Evolutionary conservation across 179 eudicot species (phyloP).

Genomic region (Patellifolia procumbens): DNA sequence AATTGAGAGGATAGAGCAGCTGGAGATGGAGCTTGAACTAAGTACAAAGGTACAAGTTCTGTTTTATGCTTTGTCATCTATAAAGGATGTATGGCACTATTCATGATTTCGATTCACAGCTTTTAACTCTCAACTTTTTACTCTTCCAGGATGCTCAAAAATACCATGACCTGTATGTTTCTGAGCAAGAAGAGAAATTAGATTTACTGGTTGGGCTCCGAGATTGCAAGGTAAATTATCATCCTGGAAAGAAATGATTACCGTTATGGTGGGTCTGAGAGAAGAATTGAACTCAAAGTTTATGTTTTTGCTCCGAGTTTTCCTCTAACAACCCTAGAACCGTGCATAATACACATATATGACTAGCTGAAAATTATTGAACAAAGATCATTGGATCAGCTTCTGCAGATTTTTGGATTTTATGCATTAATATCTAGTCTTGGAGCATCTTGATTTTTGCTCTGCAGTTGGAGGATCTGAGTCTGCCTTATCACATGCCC

Average conservation of each 20-base stretch:
- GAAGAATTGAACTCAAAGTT: neutral
- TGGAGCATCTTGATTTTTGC: no score
- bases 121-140: neutral
- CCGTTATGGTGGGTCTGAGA: neutral
- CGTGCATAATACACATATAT: no score
- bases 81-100: neutral
- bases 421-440: no score
- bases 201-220: constrained; percentile 57
- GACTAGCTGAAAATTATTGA: no score
- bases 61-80: neutral
- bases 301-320: neutral
- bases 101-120: no score
- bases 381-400: no score
- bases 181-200: constrained; percentile 73
- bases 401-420: no score
- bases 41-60: constrained; percentile 52
- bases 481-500: no score
- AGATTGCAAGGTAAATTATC: constrained; percentile 63
- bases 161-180: constrained; percentile 57
- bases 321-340: neutral
- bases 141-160: constrained; percentile 55
- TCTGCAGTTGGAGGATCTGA: no score
- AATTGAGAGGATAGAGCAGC: constrained; percentile 70
- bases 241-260: neutral
- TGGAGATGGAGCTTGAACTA: constrained; percentile 66